Conservation (phyloP, 2,329 filamentous ascomycete genomes). For the Sporothrix brunneoviolacea region DNA sequence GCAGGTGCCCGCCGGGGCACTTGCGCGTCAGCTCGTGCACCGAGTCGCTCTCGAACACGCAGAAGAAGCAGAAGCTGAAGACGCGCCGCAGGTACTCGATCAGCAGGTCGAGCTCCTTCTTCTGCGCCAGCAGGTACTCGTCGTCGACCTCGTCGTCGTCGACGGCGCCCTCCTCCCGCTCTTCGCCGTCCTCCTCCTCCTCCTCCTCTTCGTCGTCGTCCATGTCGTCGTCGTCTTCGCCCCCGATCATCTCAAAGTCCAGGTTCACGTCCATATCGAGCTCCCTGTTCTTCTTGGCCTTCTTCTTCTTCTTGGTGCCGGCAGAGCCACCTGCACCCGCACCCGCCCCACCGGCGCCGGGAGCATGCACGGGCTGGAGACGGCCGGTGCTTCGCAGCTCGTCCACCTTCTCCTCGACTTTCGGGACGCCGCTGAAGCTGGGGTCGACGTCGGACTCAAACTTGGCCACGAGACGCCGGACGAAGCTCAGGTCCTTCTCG, state of each 20-base stretch:
- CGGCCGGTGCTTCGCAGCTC: constrained; percentile 68
- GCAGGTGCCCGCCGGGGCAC: constrained; percentile 94
- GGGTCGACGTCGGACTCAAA: constrained; percentile 78
- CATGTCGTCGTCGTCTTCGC: constrained; percentile 59
- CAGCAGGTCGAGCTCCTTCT: constrained; percentile 92
- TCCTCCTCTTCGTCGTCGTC: constrained; percentile 59
- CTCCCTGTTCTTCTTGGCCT: constrained; percentile 54
- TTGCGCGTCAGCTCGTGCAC: constrained; percentile 93
- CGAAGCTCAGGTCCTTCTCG: constrained; percentile 79
- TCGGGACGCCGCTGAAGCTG: constrained; percentile 67
- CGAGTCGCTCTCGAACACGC: constrained; percentile 96
- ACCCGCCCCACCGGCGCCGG: neutral
- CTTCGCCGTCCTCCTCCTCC: constrained; percentile 67
- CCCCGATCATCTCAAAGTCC: constrained; percentile 41
- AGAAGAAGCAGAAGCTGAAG: constrained; percentile 99
- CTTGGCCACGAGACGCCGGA: constrained; percentile 73
- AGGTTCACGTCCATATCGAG: constrained; percentile 55
- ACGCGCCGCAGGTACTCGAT: constrained; percentile 95
- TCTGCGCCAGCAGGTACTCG: constrained; percentile 81
- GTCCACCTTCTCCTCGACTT: constrained; percentile 82
- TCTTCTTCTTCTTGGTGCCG: constrained; percentile 45
- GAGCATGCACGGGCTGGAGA: constrained; percentile 58
- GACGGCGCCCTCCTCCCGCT: constrained; percentile 75
- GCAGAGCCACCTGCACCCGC: too few species aligned
- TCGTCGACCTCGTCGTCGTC: constrained; percentile 81